phyloP scores from a whole-genome alignment of 2,329 filamentous ascomycete species.

The Penicillium sp. region DNA sequence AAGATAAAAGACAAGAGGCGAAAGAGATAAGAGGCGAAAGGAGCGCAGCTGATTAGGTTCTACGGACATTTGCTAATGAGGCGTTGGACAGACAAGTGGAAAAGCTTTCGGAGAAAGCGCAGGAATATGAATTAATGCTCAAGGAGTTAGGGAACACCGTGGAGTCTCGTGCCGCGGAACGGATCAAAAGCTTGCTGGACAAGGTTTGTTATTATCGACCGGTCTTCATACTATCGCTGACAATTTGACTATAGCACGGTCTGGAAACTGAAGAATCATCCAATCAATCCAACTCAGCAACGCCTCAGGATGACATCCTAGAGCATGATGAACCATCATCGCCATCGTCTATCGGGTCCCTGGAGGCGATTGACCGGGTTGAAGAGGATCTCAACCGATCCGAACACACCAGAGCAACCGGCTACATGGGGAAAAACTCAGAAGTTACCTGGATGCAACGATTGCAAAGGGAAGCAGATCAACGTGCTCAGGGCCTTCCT shows the following conservation, averaged over 20 bases:
- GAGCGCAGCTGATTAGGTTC: too few species aligned
- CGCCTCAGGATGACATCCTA: conserved; percentile 31
- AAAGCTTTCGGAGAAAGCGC: conserved; percentile 32
- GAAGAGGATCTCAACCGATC: conserved; percentile 47
- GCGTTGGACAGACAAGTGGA: conserved; percentile 34
- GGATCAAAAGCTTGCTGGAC: conserved; percentile 40
- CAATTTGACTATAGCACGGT: conserved; percentile 23
- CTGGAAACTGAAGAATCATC: conserved; percentile 24
- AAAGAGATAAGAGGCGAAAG: too few species aligned
- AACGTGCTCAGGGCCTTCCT: conserved; percentile 32
- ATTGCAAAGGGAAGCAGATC: conserved; percentile 40
- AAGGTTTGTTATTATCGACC: conserved; percentile 32
- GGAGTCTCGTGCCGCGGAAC: conserved; percentile 33
- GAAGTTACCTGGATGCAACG: conserved; percentile 50
- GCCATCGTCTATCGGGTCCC: conserved; percentile 43
- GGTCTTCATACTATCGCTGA: conserved; percentile 2
- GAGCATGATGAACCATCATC: conserved; percentile 30
- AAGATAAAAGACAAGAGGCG: too few species aligned
- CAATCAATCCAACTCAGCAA: conserved; percentile 32
- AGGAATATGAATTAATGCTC: conserved; percentile 44
- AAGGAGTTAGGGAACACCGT: conserved; percentile 39
- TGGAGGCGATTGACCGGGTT: conserved; percentile 49
- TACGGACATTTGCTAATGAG: conserved; percentile 3
- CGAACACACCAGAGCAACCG: conserved; percentile 39
- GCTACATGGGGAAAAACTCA: conserved; percentile 50